Conservation (phyloP, 2,329 filamentous ascomycete species). For the Cercospora canescens region DNA sequence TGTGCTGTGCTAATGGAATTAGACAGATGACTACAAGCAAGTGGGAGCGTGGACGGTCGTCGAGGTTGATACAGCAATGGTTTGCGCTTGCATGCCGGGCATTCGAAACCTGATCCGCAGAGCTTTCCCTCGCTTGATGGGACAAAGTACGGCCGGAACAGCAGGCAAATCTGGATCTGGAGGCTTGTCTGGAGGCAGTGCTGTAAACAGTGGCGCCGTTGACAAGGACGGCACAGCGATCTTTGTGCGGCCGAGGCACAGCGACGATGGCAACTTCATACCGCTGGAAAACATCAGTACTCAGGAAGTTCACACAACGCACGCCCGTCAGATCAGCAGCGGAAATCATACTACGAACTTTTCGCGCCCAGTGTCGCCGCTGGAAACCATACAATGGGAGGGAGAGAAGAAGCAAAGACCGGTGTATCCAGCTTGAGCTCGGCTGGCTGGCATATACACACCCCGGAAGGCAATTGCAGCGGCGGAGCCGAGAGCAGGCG, state of each 20-base stretch:
- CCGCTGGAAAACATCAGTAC: conserved; percentile 53
- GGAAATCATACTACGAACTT: not conserved
- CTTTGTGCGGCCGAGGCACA: conserved; percentile 16
- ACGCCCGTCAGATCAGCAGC: not conserved
- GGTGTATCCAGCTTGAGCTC: not conserved
- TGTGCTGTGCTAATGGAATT: not conserved
- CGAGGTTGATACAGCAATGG: conserved; percentile 21
- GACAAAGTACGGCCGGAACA: not conserved
- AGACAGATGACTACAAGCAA: conserved; percentile 22
- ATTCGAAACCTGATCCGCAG: conserved; percentile 22
- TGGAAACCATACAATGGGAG: conserved; percentile 2
- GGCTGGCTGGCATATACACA: not conserved
- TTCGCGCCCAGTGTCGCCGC: not conserved
- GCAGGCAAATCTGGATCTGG: not conserved
- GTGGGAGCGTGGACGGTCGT: conserved; percentile 23
- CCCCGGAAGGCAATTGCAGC: not conserved
- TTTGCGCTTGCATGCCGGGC: conserved; percentile 25
- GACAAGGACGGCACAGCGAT: conserved; percentile 14
- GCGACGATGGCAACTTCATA: conserved; percentile 23
- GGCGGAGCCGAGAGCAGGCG: not conserved
- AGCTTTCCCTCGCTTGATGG: conserved; percentile 20
- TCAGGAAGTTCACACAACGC: not conserved
- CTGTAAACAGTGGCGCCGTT: conserved; percentile 14
- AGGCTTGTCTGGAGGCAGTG: conserved; percentile 18
- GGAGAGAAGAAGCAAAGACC: not conserved